Conservation (phyloP, 768 basidiomycete species). For the Floccularia luteovirens region DNA sequence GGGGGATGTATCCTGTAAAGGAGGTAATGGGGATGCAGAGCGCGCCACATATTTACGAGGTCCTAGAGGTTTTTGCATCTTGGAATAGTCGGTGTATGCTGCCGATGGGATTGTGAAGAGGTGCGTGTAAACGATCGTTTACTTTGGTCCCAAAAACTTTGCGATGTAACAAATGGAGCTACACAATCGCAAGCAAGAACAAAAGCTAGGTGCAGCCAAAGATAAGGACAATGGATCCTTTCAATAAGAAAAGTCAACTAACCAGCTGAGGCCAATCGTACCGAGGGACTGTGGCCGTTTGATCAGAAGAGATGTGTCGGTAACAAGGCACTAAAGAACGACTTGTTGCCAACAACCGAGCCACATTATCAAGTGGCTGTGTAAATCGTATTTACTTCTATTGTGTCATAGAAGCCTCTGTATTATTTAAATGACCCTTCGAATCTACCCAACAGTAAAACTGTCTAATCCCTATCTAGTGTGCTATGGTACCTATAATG, state of each 20-base stretch:
- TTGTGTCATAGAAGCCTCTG: too few relatives aligned
- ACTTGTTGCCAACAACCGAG: too few relatives aligned
- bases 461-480: slow-evolving; percentile 1
- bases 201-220: background rate
- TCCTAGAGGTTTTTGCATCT: slow-evolving; percentile 36
- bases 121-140: slow-evolving; percentile 13
- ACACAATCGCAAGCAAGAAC: slow-evolving; percentile 1
- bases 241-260: too few relatives aligned
- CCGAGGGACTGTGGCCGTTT: too few relatives aligned
- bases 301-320: too few relatives aligned
- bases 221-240: too few relatives aligned
- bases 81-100: slow-evolving; percentile 11
- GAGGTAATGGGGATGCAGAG: slow-evolving; percentile 1
- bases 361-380: too few relatives aligned
- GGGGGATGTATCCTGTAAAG: slow-evolving; percentile 2
- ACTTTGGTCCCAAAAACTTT: slow-evolving; percentile 13
- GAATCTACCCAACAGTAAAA: too few relatives aligned
- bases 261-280: too few relatives aligned
- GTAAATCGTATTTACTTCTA: too few relatives aligned
- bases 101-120: slow-evolving; percentile 17
- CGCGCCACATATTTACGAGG: slow-evolving; percentile 40
- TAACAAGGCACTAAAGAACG: too few relatives aligned
- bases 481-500: slow-evolving; percentile 5
- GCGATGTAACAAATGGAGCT: slow-evolving; percentile 19
- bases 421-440: too few relatives aligned